Percentiles rank a stretch among this genome's conserved stretches.
Evolutionary conservation across 2,329 filamentous ascomycete genomes (phyloP).

Genomic region (Hypoxylon sp.): DNA sequence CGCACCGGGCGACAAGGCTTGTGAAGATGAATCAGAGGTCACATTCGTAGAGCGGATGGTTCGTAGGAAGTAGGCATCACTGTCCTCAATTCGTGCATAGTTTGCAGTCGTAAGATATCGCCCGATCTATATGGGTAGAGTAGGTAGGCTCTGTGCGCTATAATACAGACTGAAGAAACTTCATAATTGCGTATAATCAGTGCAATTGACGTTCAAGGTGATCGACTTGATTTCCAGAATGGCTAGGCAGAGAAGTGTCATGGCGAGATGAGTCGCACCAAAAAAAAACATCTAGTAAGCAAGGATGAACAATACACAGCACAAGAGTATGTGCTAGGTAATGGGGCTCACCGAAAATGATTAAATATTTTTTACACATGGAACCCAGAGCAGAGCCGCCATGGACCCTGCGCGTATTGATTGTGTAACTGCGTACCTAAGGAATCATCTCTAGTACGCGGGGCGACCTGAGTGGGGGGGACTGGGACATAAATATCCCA

Average conservation of each 20-base stretch:
- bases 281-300: neutral
- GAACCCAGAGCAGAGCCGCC: neutral
- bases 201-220: neutral
- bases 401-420: neutral
- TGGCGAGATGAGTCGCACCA: neutral
- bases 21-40: neutral
- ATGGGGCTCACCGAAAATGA: neutral
- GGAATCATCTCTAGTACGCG: neutral
- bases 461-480: neutral
- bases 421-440: too few relatives aligned
- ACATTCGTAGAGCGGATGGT: neutral
- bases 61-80: neutral
- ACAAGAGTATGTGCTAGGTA: too few relatives aligned
- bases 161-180: slow-evolving; percentile 3
- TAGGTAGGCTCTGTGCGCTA: slow-evolving; percentile 11
- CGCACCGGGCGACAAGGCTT: slow-evolving; percentile 1
- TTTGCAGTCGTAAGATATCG: neutral
- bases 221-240: neutral
- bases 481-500: neutral
- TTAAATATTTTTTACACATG: neutral
- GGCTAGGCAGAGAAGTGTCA: neutral
- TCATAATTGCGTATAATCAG: neutral
- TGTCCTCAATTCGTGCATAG: slow-evolving; percentile 2
- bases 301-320: too few relatives aligned
- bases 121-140: slow-evolving; percentile 4